A percentile compares a stretch with the other conserved stretches of the same genome.
phyloP scores from a whole-genome alignment of 1,284 basidiomycete genomes.

The Psilocybe mexicana region DNA sequence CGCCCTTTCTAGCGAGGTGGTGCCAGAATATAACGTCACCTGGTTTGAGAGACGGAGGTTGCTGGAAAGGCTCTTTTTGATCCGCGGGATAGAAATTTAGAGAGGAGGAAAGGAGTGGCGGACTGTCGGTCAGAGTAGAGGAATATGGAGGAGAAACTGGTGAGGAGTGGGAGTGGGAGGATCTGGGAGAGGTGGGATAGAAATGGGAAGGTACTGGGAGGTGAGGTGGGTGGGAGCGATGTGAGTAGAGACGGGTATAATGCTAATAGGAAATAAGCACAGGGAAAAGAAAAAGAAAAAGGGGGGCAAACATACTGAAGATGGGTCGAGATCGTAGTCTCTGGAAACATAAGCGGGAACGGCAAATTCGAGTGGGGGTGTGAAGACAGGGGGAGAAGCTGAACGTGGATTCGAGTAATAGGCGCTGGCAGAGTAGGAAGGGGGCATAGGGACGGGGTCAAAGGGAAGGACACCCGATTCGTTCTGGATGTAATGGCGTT shows the following conservation, averaged over 20 bases:
- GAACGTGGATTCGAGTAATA: constrained; percentile 15
- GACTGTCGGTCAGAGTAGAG: constrained; percentile 12
- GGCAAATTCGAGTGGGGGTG: constrained; percentile 41
- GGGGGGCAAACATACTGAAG: constrained; percentile 12
- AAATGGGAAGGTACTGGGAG: constrained; percentile 16
- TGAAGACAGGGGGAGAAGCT: constrained; percentile 25
- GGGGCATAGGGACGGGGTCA: constrained; percentile 34
- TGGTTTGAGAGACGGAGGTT: constrained; percentile 45
- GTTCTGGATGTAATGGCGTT: constrained; percentile 68
- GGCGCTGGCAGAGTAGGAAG: constrained; percentile 19
- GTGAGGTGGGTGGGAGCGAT: constrained; percentile 8
- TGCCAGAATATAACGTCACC: constrained; percentile 82
- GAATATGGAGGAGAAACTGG: not conserved
- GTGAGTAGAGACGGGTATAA: constrained; percentile 9
- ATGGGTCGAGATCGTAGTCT: constrained; percentile 9
- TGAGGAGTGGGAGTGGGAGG: constrained; percentile 9
- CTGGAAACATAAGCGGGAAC: constrained; percentile 28
- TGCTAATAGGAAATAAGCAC: constrained; percentile 6
- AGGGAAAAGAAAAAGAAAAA: not conserved
- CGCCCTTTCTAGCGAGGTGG: constrained; percentile 71
- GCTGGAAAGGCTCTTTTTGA: constrained; percentile 34
- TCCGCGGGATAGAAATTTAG: constrained; percentile 30
- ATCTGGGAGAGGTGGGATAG: constrained; percentile 20
- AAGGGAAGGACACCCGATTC: constrained; percentile 68
- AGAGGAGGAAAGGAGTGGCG: constrained; percentile 22